Evolutionary conservation across 2,329 filamentous ascomycete species (phyloP), one percentile per base, ranked within the genome.

Genomic region (Neonectria punicea): DNA sequence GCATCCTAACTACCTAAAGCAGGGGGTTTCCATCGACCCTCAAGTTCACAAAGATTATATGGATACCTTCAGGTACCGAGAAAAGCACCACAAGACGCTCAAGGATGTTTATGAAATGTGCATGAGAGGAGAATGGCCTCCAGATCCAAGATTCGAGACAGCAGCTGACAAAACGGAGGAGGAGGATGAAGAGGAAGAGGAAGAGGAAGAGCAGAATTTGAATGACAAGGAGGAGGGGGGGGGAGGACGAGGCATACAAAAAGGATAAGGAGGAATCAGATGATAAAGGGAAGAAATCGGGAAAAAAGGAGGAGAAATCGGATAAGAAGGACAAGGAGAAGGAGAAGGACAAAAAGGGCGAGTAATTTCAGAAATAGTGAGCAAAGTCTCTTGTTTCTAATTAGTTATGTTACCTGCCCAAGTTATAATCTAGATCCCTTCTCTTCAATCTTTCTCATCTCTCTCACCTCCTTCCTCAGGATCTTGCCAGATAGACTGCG

Each of bases 401-500:
- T 39, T 16, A n/a, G 14, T 16, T 16, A 20, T 20, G 2, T 20
- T 34, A 7, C 10, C 11, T 16, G 2, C 34, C 8, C 6, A 18
- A 0, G 32, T 49, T n/a, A 61, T 20, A 61, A n/a, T 30, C 18
- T 61, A 2, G 58, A 54, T 25, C 20, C 43, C 5, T 41, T 28
- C 58, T 51, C 20, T 68, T 67, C 76, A 67, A 60, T 63, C 68
- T 73, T 67, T 65, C 75, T 77, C 76, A 67, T 78, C 57, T 71
- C 79, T 67, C 72, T 64, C 22, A 79, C 55, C 22, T 84, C 79
- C 58, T 80, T 78, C 9, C 83, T 75, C 61, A 85, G 63, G 25
- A 85, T 81, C 75, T 85, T 85, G 1, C 83, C 83, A 16, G 80
- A 79, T 1, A 87, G 84, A 70, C 90, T 92, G 78, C 92, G 92